These are phyloP conservation scores for Lentinus tigrinus DNA, from an alignment of 768 basidiomycete species.

Conservation along the genomic window DNA sequence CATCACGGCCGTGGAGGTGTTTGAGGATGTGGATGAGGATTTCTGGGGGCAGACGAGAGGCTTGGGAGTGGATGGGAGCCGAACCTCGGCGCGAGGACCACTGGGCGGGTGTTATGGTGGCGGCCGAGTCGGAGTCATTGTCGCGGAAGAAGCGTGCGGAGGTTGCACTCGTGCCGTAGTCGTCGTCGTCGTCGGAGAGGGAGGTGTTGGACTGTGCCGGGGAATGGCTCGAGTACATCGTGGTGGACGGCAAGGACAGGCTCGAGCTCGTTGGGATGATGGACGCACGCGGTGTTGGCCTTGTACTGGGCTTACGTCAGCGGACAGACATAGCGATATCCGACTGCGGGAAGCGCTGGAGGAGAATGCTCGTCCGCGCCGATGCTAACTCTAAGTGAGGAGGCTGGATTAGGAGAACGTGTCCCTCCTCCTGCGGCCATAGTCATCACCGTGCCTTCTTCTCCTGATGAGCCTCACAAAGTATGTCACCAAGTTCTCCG, in stretches of 20 bases:
- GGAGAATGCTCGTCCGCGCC: background rate
- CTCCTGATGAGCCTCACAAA: conserved; percentile 15
- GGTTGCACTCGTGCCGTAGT: conserved; percentile 45
- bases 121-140: conserved; percentile 32
- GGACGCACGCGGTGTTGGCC: conserved; percentile 5
- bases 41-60: conserved; percentile 80
- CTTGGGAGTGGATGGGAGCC: conserved; percentile 36
- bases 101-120: conserved; percentile 53
- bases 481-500: background rate
- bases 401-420: conserved; percentile 2
- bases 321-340: background rate
- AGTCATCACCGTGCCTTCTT: conserved; percentile 25
- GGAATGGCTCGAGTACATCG: conserved; percentile 36
- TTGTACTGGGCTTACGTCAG: conserved; percentile 9
- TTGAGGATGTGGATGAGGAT: conserved; percentile 91
- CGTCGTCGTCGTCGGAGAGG: conserved; percentile 70
- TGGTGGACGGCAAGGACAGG: background rate
- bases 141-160: conserved; percentile 37
- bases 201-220: conserved; percentile 75
- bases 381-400: conserved; percentile 9
- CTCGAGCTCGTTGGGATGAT: background rate
- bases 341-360: background rate
- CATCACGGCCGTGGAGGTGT: conserved; percentile 73
- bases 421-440: conserved; percentile 9
- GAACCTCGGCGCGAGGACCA: conserved; percentile 31